These are phyloP conservation scores for Boletus insuetus DNA, from an alignment of 768 basidiomycete genomes.

Conservation along the genomic window DNA sequence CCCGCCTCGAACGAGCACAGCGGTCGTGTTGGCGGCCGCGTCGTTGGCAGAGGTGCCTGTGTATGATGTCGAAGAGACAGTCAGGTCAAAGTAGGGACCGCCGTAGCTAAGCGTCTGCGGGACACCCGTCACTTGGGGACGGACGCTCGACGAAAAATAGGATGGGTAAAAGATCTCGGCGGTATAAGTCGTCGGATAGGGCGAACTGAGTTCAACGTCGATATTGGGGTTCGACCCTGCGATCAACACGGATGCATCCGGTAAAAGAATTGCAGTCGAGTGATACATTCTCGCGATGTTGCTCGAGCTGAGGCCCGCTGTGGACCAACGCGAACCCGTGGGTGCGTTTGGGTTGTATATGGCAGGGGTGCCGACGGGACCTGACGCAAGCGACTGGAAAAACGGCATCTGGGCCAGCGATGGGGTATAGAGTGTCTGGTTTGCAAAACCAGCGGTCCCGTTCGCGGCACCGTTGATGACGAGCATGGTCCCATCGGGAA, in stretches of 20 bases:
- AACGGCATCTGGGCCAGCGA: constrained; percentile 58
- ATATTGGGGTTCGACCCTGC: constrained; percentile 94
- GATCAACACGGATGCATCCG: constrained; percentile 81
- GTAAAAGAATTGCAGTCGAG: constrained; percentile 85
- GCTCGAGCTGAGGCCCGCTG: constrained; percentile 56
- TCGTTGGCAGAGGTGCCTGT: constrained; percentile 57
- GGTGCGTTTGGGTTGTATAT: constrained; percentile 79
- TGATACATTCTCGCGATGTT: constrained; percentile 85
- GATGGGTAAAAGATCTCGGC: constrained; percentile 90
- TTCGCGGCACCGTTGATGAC: constrained; percentile 80
- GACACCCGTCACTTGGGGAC: constrained; percentile 68
- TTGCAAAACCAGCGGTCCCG: constrained; percentile 87
- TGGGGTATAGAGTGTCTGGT: constrained; percentile 44
- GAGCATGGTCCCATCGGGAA: constrained; percentile 76
- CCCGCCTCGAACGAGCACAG: constrained; percentile 80
- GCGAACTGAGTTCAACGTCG: constrained; percentile 63
- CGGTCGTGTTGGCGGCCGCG: constrained; percentile 70
- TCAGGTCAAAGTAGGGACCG: constrained; percentile 75
- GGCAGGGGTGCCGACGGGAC: constrained; percentile 74
- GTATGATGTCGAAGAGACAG: constrained; percentile 63
- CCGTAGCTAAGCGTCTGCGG: constrained; percentile 83
- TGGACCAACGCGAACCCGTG: constrained; percentile 72
- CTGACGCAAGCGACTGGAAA: constrained; percentile 73
- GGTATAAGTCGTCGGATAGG: constrained; percentile 75
- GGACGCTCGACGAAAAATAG: constrained; percentile 69